Conservation (phyloP, 768 basidiomycete genomes). For the Kwoniella bestiolae region DNA sequence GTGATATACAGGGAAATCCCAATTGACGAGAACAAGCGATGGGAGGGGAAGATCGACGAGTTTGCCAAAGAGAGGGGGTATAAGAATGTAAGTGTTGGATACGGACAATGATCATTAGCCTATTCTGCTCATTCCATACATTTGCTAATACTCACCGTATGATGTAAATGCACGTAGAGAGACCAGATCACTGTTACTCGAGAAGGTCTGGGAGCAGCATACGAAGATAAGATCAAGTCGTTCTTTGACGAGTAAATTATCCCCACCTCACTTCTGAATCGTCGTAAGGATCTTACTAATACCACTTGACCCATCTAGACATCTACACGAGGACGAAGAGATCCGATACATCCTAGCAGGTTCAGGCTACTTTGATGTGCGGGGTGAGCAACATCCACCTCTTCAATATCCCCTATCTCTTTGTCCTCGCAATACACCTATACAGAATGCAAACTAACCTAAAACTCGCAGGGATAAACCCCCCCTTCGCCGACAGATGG, state of each 20-base stretch:
- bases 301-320: slow-evolving; percentile 60
- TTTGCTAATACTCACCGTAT: neutral
- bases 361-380: slow-evolving; percentile 89
- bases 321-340: slow-evolving; percentile 96
- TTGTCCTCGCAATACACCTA: neutral
- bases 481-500: slow-evolving; percentile 63
- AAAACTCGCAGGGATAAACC: slow-evolving; percentile 17
- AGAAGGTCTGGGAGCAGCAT: slow-evolving; percentile 78
- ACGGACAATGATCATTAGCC: neutral
- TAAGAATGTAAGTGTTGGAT: slow-evolving; percentile 64
- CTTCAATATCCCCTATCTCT: too few species aligned
- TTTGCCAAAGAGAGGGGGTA: slow-evolving; percentile 73
- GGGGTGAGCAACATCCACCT: slow-evolving; percentile 64
- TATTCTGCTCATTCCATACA: neutral
- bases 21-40: slow-evolving; percentile 64
- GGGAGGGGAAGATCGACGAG: slow-evolving; percentile 60
- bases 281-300: neutral
- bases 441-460: neutral
- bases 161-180: slow-evolving; percentile 53
- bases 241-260: slow-evolving; percentile 79
- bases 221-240: slow-evolving; percentile 77
- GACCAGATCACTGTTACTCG: slow-evolving; percentile 79
- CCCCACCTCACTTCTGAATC: neutral
- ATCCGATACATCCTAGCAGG: slow-evolving; percentile 85
- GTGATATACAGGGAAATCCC: slow-evolving; percentile 73